Base-by-base conservation (phyloP, 805 yeast species). In the Pichia nanzhaoensis region DNA sequence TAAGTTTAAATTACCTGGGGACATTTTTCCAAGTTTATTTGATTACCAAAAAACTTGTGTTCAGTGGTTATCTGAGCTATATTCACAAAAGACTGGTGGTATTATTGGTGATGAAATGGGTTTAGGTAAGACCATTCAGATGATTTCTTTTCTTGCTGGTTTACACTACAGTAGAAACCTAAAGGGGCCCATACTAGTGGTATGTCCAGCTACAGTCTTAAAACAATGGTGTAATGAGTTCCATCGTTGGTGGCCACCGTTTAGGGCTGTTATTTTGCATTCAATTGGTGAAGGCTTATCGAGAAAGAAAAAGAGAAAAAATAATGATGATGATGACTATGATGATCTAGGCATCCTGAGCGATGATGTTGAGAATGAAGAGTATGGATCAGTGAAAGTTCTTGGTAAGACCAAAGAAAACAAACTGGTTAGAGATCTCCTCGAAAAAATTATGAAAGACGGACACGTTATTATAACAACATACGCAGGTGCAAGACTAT, bases 101-200 rank as follows among this genome's bases (percentile, higher is more conserved):
- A 93, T 93, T 19, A 74, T 93, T 34, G 97, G 98, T 21, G 99
- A 93, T 64, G 99, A 93, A 62, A 93, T 93, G 99, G 99, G 99
- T 0, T 66, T 93, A 16, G 99, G 99, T 2, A 93, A 93, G 58
- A 93, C 99, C 0, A 84, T 93, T 41, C 98, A 93, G 59, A 77
- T 93, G 8, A 88, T 89, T 37, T 80, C 97, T 1, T 93, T 91
- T 61, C 57, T 93, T 8, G 97, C 98, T 0, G 93, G 95, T 0
- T 68, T 93, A 34, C 96, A 90, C 57, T 85, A 89, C 60, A 84
- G 95, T 16, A 80, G 83, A 0, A 67, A 77, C 46, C 66, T 91
- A 2, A 74, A 77, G 28, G 83, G 81, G 33, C 99, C 99, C 0
- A 83, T 85, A 0, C 58, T 93, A 31, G 72, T 93, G 35, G 96